These are phyloP conservation scores for Zangia roseola DNA, from an alignment of 768 basidiomycete genomes.

Conservation along the genomic window DNA sequence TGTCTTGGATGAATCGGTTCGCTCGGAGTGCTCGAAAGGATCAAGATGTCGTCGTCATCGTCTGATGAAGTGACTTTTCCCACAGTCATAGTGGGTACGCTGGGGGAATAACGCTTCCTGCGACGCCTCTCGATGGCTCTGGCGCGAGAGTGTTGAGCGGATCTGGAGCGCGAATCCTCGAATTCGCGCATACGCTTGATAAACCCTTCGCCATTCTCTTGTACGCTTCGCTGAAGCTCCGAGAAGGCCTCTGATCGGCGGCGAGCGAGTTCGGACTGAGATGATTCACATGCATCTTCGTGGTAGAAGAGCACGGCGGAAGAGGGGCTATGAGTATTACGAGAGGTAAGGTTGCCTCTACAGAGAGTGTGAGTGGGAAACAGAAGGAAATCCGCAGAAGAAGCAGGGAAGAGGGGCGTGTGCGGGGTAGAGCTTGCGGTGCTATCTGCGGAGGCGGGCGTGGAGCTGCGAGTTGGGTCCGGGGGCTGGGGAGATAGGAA, in stretches of 20 bases:
- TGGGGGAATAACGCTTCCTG: slow-evolving; percentile 38
- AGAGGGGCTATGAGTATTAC: slow-evolving; percentile 21
- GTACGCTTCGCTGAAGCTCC: slow-evolving; percentile 61
- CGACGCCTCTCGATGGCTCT: slow-evolving; percentile 42
- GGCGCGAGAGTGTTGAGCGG: slow-evolving; percentile 36
- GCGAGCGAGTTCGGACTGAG: slow-evolving; percentile 37
- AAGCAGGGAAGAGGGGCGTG: slow-evolving; percentile 42
- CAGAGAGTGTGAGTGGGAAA: slow-evolving; percentile 30
- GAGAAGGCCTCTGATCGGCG: slow-evolving; percentile 64
- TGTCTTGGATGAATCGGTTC: slow-evolving; percentile 26
- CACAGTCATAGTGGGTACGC: slow-evolving; percentile 11
- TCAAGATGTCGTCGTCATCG: slow-evolving; percentile 56
- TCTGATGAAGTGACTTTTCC: slow-evolving; percentile 29
- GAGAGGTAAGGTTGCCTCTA: slow-evolving; percentile 6
- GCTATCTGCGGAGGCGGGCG: slow-evolving; percentile 30
- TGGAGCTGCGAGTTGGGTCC: slow-evolving; percentile 28
- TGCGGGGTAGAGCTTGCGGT: slow-evolving; percentile 28
- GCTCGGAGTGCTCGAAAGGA: slow-evolving; percentile 38
- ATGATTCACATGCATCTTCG: slow-evolving; percentile 22
- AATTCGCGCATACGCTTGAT: slow-evolving; percentile 74
- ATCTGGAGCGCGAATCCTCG: slow-evolving; percentile 51
- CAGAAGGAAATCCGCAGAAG: slow-evolving; percentile 50
- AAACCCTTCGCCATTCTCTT: slow-evolving; percentile 64
- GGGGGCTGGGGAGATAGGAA: slow-evolving; percentile 11
- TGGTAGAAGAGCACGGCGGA: slow-evolving; percentile 14